Base-by-base conservation (phyloP, 2,329 filamentous ascomycete species). In the Plectosphaerella cucumerina region DNA sequence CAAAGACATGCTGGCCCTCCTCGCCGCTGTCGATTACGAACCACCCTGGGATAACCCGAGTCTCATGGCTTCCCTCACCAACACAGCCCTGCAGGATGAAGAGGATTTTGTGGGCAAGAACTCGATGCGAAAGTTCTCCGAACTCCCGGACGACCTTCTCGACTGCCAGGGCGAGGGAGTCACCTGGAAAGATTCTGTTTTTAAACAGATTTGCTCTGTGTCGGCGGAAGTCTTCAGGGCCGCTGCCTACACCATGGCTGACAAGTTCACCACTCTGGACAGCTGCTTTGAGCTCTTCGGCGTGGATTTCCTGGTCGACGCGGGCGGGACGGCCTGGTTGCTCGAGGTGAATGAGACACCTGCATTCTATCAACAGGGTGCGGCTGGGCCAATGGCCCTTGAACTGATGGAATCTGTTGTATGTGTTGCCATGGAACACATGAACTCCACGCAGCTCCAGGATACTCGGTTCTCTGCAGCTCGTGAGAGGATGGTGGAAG, bases 331-430 rank as follows among this genome's bases (percentile, higher is more conserved):
- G 1, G 64, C 60, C 0, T 71, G 69, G 69, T 49, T 71, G 0
- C 50, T 71, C 1, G 69, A 71, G 51, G 67, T 65, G 1, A 71
- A 71, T 17, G 67, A 70, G 56, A 68, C 67, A 20, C 69, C 69
- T 0, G 68, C 68, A 0, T 70, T 71, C 39, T 71, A 71, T 42
- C 51, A 70, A 18, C 57, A 65, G 1, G 65, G 64, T 0, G 60
- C 66, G 1, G 66, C 68, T 0, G 67, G 67, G 0, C 58, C 62
- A n/a, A 35, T 71, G 44, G 61, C 68, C 0, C 31, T 61, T 37
- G 54, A 65, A 0, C 54, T 71, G 3, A 69, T 71, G 67, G 67
- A 71, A 53, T 65, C 66, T 3, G 56, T 70, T 3, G 47, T 71
- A 1, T 63, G 55, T 12, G 53, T 66, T 4, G 57, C 64, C 1